phyloP scores from a whole-genome alignment of 192 early-diverging fungal genomes.

The Irineochytrium annulatum region DNA sequence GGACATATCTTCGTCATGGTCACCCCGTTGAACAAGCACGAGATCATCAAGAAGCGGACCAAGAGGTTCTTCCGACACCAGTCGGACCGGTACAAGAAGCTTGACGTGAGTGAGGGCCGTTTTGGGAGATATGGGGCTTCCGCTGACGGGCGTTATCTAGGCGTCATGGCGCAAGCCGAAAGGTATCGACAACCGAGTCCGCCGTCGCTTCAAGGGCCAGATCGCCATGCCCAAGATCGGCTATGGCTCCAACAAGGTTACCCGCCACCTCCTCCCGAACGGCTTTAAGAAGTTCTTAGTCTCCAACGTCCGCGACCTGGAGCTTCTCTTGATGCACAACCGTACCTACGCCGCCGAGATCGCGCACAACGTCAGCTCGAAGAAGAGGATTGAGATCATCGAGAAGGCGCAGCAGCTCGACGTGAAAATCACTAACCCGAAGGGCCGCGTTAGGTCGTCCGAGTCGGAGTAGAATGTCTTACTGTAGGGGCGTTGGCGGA shows the following conservation, averaged over 20 bases:
- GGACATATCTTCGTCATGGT: constrained; percentile 65
- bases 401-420: constrained; percentile 93
- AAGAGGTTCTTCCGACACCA: constrained; percentile 96
- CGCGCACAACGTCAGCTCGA: constrained; percentile 92
- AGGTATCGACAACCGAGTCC: constrained; percentile 99
- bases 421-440: constrained; percentile 94
- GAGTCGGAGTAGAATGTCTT: constrained; percentile 31
- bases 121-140: too few species aligned
- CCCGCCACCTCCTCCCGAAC: constrained; percentile 93
- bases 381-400: constrained; percentile 88
- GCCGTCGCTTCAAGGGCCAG: constrained; percentile 96
- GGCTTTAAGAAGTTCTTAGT: constrained; percentile 99
- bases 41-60: constrained; percentile 99
- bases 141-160: too few species aligned
- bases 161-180: constrained; percentile 98
- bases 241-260: constrained; percentile 95
- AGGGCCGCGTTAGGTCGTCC: constrained; percentile 67
- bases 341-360: constrained; percentile 98
- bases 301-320: constrained; percentile 86
- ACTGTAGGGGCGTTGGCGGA: too few species aligned
- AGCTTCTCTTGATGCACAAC: constrained; percentile 99
- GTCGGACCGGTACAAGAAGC: constrained; percentile 96
- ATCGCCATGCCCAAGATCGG: constrained; percentile 99
- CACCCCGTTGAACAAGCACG: constrained; percentile 86
- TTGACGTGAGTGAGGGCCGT: constrained; percentile 62